Percentiles rank a stretch among this genome's conserved stretches.
Conservation (phyloP, 2,329 filamentous ascomycete species). For the Parascedosporium putredinis region DNA sequence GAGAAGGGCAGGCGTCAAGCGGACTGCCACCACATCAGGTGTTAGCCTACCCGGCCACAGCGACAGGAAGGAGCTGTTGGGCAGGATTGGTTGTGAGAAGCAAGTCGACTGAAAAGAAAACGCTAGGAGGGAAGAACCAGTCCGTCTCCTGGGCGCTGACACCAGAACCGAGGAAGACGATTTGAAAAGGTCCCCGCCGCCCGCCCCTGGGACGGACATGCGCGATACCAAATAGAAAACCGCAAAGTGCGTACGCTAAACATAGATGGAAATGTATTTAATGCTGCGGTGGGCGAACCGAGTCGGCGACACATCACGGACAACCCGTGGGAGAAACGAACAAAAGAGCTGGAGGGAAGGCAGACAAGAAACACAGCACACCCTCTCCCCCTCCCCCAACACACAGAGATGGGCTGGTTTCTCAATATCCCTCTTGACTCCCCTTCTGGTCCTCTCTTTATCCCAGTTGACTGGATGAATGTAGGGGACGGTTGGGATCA, state of each 20-base stretch:
- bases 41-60: constrained; percentile 61
- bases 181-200: too few relatives aligned
- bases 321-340: neutral
- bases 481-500: too few relatives aligned
- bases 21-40: constrained; percentile 35
- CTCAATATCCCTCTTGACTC: too few relatives aligned
- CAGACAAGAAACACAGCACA: too few relatives aligned
- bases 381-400: too few relatives aligned
- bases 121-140: too few relatives aligned
- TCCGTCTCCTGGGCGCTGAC: too few relatives aligned
- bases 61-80: constrained; percentile 70
- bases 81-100: constrained; percentile 76
- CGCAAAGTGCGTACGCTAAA: neutral
- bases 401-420: neutral
- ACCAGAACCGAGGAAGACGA: too few relatives aligned
- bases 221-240: neutral
- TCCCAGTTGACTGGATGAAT: too few relatives aligned
- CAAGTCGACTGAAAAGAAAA: constrained; percentile 24
- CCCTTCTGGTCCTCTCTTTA: too few relatives aligned
- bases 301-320: neutral
- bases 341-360: neutral
- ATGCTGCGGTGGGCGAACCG: neutral
- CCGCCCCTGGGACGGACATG: too few relatives aligned
- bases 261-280: neutral
- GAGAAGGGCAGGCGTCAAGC: constrained; percentile 35